Evolutionary conservation across 768 basidiomycete genomes (phyloP).

Genomic region (Filobasidium wieringae): DNA sequence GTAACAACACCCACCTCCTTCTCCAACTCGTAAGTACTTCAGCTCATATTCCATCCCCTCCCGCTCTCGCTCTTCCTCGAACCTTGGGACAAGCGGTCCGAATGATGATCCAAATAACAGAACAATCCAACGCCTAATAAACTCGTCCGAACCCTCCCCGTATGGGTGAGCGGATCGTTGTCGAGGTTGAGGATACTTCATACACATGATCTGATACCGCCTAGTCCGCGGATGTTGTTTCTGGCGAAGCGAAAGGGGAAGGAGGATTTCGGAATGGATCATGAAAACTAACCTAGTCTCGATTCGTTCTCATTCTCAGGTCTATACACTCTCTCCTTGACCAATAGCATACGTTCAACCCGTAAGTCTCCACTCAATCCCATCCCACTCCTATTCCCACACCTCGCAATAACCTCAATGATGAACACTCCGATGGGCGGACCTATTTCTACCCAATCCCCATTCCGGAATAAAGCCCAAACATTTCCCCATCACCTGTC

Average conservation of each 20-base stretch:
- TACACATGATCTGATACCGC: slow-evolving; percentile 16
- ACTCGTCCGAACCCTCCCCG: not conserved
- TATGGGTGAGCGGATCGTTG: not conserved
- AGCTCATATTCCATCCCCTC: no score
- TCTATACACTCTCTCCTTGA: no score
- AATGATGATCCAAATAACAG: slow-evolving; percentile 1
- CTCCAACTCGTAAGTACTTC: not conserved
- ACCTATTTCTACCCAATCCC: slow-evolving; percentile 18
- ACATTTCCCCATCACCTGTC: not conserved
- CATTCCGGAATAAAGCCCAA: slow-evolving; percentile 1
- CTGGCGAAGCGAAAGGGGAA: not conserved
- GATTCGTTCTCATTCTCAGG: not conserved
- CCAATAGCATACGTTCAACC: not conserved
- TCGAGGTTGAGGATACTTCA: slow-evolving; percentile 2
- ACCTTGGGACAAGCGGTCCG: no score
- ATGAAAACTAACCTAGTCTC: not conserved
- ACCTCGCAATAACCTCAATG: not conserved
- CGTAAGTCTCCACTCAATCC: not conserved
- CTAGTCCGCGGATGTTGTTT: not conserved
- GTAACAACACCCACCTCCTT: not conserved
- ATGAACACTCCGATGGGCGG: slow-evolving; percentile 17
- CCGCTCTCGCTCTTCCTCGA: no score
- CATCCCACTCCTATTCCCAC: not conserved
- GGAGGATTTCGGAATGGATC: not conserved
- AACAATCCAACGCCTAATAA: slow-evolving; percentile 14